Evolutionary conservation across 306 rosid species (phyloP).

Genomic region (Ormosia emarginata): DNA sequence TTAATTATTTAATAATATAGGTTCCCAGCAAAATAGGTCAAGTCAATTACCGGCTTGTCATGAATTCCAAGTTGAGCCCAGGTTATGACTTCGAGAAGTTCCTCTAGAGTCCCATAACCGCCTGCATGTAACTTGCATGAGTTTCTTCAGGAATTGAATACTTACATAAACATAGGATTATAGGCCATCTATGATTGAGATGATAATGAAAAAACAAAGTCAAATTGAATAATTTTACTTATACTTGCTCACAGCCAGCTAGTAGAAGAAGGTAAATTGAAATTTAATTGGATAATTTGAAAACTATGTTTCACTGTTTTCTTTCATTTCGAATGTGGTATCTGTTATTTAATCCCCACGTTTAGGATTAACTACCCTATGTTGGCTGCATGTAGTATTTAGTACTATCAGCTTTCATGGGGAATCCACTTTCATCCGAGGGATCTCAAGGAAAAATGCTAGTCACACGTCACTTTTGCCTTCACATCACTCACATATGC

Average conservation of each 20-base stretch:
- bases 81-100: conserved; percentile 93
- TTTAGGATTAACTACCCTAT: not conserved
- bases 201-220: not conserved
- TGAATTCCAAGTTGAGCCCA: conserved; percentile 99
- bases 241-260: not conserved
- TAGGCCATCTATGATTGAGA: not conserved
- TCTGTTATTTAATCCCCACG: not conserved
- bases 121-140: conserved; percentile 47
- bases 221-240: not conserved
- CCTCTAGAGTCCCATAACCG: conserved; percentile 96
- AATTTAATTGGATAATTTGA: not conserved
- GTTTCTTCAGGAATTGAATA: conserved; percentile 5
- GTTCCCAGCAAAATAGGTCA: not conserved
- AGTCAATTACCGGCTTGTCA: conserved; percentile 75
- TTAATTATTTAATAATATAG: not conserved
- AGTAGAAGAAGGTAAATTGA: not conserved
- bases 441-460: not conserved
- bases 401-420: too few relatives aligned
- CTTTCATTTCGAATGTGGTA: not conserved
- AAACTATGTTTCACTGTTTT: not conserved
- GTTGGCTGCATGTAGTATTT: not conserved
- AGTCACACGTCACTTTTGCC: too few relatives aligned
- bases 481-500: too few relatives aligned
- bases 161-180: not conserved
- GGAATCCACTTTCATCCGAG: conserved; percentile 14